A percentile compares a stretch with the other conserved stretches of the same genome.
These are phyloP conservation scores for Penicillium dipodomyicola DNA, from an alignment of 495 filamentous ascomycete species.

Conservation along the genomic window DNA sequence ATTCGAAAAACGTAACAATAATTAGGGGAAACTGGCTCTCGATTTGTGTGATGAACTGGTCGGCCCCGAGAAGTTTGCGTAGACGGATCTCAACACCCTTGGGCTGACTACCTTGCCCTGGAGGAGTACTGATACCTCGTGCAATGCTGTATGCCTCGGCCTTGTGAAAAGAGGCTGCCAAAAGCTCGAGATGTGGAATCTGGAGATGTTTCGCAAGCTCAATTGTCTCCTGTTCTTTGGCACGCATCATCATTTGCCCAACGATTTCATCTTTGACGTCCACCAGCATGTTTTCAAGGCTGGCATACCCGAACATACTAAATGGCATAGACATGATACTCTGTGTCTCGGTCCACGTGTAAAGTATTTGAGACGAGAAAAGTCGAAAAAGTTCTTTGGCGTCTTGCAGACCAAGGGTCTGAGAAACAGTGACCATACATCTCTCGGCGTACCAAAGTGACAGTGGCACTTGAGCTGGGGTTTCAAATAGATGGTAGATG, in stretches of 20 bases:
- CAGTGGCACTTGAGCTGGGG: slow-evolving; percentile 62
- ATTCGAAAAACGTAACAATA: slow-evolving; percentile 66
- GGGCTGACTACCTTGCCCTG: slow-evolving; percentile 47
- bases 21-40: slow-evolving; percentile 71
- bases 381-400: slow-evolving; percentile 74
- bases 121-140: slow-evolving; percentile 66
- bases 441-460: slow-evolving; percentile 66
- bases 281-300: slow-evolving; percentile 63
- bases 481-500: slow-evolving; percentile 92
- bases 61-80: slow-evolving; percentile 65
- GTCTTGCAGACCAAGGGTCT: slow-evolving; percentile 57
- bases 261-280: slow-evolving; percentile 77
- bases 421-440: slow-evolving; percentile 65
- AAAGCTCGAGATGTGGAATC: slow-evolving; percentile 52
- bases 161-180: slow-evolving; percentile 71
- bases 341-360: slow-evolving; percentile 77
- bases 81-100: slow-evolving; percentile 66
- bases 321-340: slow-evolving; percentile 70
- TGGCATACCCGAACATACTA: slow-evolving; percentile 73
- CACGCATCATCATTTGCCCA: slow-evolving; percentile 82
- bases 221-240: slow-evolving; percentile 58
- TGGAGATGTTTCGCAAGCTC: slow-evolving; percentile 58
- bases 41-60: slow-evolving; percentile 58
- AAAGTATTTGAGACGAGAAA: slow-evolving; percentile 88
- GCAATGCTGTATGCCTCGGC: slow-evolving; percentile 81